These are phyloP conservation scores for Tricholoma sp. DNA, from an alignment of 768 basidiomycete species.

Conservation along the genomic window DNA sequence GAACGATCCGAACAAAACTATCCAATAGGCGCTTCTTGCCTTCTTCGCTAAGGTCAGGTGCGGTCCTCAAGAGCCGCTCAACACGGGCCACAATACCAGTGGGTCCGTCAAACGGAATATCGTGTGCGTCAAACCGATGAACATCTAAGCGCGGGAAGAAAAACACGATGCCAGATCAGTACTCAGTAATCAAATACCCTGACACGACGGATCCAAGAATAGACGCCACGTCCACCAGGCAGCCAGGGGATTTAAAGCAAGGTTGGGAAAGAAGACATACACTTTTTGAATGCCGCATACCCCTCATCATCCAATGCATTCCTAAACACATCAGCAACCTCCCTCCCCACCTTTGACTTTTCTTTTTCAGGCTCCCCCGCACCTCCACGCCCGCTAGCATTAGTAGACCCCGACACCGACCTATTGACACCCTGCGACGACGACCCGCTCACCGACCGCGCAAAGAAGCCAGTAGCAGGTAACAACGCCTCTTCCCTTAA, in stretches of 20 bases:
- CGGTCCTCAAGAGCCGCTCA: slow-evolving; percentile 49
- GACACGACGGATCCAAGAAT: slow-evolving; percentile 1
- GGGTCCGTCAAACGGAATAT: slow-evolving; percentile 72
- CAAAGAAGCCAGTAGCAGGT: slow-evolving; percentile 38
- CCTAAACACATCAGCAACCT: slow-evolving; percentile 45
- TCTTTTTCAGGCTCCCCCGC: slow-evolving; percentile 12
- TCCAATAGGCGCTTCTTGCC: slow-evolving; percentile 52
- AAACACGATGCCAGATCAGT: slow-evolving; percentile 10
- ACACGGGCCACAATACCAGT: slow-evolving; percentile 63
- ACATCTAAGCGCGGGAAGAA: slow-evolving; percentile 43
- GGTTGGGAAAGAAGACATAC: slow-evolving; percentile 28
- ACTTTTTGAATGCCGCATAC: slow-evolving; percentile 54
- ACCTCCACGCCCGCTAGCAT: slow-evolving; percentile 12
- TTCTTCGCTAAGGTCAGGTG: slow-evolving; percentile 41
- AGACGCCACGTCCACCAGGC: not conserved
- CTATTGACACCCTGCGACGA: slow-evolving; percentile 10
- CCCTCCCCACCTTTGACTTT: slow-evolving; percentile 34
- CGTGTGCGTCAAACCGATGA: slow-evolving; percentile 66
- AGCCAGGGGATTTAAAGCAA: not conserved
- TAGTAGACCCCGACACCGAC: slow-evolving; percentile 20
- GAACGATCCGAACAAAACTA: slow-evolving; percentile 55
- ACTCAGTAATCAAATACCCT: slow-evolving; percentile 3
- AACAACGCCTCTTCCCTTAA: slow-evolving; percentile 64
- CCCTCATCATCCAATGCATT: slow-evolving; percentile 41
- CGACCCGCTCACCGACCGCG: slow-evolving; percentile 27